These are phyloP conservation scores for Elongisporangium undulatum DNA, from an alignment of 352 stramenopile species.

Conservation along the genomic window DNA sequence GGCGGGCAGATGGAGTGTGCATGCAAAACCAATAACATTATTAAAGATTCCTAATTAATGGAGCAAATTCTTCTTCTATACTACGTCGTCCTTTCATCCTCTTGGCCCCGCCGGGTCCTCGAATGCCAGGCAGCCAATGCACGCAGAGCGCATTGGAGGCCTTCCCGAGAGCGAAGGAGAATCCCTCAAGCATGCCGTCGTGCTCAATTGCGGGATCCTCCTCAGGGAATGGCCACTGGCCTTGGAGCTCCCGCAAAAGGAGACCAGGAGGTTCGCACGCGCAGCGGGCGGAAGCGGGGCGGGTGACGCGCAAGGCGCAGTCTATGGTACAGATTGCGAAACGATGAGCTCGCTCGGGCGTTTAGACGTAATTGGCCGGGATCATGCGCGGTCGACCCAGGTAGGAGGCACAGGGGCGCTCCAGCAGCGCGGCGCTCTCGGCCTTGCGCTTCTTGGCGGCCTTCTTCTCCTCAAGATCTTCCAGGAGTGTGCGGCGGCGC, in stretches of 20 bases:
- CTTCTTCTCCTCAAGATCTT: constrained; percentile 30
- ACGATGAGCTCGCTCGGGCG: neutral
- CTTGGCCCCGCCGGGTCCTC: neutral
- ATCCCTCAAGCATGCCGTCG: neutral
- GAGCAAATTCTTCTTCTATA: neutral
- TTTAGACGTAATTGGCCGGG: constrained; percentile 42
- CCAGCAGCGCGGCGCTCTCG: constrained; percentile 5
- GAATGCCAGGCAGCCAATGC: neutral
- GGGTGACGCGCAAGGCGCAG: neutral
- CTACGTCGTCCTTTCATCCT: neutral
- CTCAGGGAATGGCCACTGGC: neutral
- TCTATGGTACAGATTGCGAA: neutral
- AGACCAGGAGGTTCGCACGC: neutral
- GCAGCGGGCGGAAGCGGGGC: too few relatives aligned
- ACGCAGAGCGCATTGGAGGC: neutral
- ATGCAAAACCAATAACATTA: constrained; percentile 1
- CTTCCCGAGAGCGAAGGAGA: neutral
- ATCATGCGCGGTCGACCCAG: constrained; percentile 36
- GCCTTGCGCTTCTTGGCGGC: constrained; percentile 36
- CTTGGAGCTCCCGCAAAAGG: neutral
- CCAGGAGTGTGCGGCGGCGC: constrained; percentile 37
- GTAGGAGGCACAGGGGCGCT: constrained; percentile 27
- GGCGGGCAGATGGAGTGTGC: neutral
- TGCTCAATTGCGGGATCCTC: neutral
- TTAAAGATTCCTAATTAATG: neutral